A percentile compares a stretch with the other conserved stretches of the same genome.
Conservation (phyloP, 2,329 filamentous ascomycete species). For the Sclerotinia trifoliorum region DNA sequence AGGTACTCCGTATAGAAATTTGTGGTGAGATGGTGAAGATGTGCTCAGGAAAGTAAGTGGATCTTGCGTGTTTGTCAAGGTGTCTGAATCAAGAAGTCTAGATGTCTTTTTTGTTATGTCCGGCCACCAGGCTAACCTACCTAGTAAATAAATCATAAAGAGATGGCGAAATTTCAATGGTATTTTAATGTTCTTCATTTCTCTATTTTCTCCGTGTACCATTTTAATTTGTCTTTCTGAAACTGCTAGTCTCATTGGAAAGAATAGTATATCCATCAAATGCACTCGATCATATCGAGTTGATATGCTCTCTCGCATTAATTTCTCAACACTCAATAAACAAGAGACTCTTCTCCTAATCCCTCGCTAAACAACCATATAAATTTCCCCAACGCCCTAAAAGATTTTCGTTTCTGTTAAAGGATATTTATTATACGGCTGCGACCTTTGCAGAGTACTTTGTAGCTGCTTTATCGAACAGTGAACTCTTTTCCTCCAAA, state of each 20-base stretch:
- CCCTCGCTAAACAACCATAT: conserved; percentile 8
- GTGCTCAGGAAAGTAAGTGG: not conserved
- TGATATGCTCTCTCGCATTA: not conserved
- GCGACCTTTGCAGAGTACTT: conserved; percentile 83
- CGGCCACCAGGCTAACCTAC: too few species aligned
- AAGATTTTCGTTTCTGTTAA: not conserved
- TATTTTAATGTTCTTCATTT: not conserved
- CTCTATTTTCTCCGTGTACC: not conserved
- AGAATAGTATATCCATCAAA: not conserved
- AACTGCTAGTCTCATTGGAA: not conserved
- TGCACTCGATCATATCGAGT: not conserved
- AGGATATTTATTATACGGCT: conserved; percentile 31
- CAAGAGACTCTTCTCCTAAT: conserved; percentile 6
- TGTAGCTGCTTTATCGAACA: conserved; percentile 80
- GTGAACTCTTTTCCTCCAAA: conserved; percentile 77
- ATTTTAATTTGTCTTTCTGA: not conserved
- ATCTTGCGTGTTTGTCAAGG: not conserved
- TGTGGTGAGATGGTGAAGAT: not conserved
- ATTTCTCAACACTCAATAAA: not conserved
- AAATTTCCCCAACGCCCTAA: conserved; percentile 4
- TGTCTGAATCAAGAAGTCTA: not conserved
- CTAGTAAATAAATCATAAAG: too few species aligned
- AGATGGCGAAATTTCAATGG: not conserved
- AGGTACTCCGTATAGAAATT: not conserved
- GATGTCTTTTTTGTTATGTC: not conserved